A percentile compares a stretch with the other conserved stretches of the same genome.
Conservation (phyloP, 768 basidiomycete genomes). For the Lanmaoa pseudosensibilis region DNA sequence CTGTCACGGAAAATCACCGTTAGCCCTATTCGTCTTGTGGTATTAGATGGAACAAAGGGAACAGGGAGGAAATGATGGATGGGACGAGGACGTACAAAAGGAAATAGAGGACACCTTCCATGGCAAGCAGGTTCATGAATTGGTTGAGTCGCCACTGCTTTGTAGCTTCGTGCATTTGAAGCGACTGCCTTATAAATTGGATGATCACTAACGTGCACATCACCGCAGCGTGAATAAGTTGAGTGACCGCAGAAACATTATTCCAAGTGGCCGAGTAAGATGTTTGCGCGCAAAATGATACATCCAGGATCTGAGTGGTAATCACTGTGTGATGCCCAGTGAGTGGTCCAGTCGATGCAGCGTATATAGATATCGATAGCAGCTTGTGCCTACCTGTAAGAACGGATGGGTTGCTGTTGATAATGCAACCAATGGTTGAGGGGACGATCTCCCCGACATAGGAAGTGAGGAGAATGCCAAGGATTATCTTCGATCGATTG, state of each 20-base stretch:
- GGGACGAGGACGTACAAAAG: constrained; percentile 1
- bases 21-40: neutral
- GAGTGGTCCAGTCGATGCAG: neutral
- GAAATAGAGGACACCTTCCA: constrained; percentile 13
- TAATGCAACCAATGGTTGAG: neutral
- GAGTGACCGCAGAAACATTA: neutral
- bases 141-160: constrained; percentile 7
- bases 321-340: neutral
- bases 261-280: neutral
- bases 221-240: neutral
- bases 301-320: neutral
- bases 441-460: neutral
- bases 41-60: neutral
- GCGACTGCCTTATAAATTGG: constrained; percentile 2
- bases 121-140: constrained; percentile 4
- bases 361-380: neutral
- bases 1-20: neutral
- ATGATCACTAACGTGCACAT: neutral
- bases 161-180: neutral
- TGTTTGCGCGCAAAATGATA: neutral
- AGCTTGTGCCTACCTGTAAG: neutral
- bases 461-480: neutral
- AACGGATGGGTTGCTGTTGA: neutral
- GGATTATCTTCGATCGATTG: constrained; percentile 8
- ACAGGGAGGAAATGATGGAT: too few species aligned